A percentile compares a stretch with the other conserved stretches of the same genome.
Conservation (phyloP, 306 rosid genomes). For the apple (Malus domestica) region ASM211411v1 NC_041791.1:26144501-26145000, state of each 20-base stretch:
- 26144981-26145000: constrained; percentile 53
- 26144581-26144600: constrained; percentile 59
- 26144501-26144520: constrained; percentile 76
- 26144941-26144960: constrained; percentile 71
- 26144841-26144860: constrained; percentile 70
- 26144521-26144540: constrained; percentile 95
- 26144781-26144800: constrained; percentile 73
- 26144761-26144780: constrained; percentile 59
- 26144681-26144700: constrained; percentile 80
- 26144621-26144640: constrained; percentile 77
- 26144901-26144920: constrained; percentile 64
- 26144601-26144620: constrained; percentile 62
- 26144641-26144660: constrained; percentile 82
- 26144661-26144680: constrained; percentile 73
- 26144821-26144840: constrained; percentile 75
- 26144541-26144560: constrained; percentile 84
- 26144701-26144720: constrained; percentile 63
- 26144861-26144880: constrained; percentile 85
- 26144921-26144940: constrained; percentile 72
- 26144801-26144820: constrained; percentile 80
- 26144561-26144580: constrained; percentile 93
- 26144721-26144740: constrained; percentile 77
- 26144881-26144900: constrained; percentile 65
- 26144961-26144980: constrained; percentile 78
- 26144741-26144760: constrained; percentile 58